These are phyloP conservation scores for Xylariaceae sp. DNA, from an alignment of 2,329 filamentous ascomycete species.

Conservation along the genomic window DNA sequence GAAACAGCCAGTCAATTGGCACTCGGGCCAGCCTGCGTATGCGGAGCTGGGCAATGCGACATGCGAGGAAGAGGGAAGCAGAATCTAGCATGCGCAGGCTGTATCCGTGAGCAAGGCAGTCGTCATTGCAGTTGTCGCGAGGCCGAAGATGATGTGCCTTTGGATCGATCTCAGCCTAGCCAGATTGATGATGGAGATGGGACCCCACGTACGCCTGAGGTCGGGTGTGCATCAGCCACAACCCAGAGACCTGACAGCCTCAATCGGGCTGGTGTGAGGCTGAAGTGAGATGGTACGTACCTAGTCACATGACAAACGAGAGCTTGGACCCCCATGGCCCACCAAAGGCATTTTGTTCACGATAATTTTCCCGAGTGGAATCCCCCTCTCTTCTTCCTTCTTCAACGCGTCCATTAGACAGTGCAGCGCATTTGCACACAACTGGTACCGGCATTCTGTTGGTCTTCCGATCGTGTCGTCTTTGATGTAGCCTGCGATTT, in stretches of 20 bases:
- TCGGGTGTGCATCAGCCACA: constrained; percentile 8
- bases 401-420: constrained; percentile 76
- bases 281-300: neutral
- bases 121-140: no score
- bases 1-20: constrained; percentile 22
- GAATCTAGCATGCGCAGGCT: no score
- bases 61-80: no score
- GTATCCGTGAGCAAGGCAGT: no score
- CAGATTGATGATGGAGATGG: no score
- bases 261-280: neutral
- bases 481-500: constrained; percentile 51
- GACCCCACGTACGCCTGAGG: constrained; percentile 13
- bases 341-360: constrained; percentile 12
- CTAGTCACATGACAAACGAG: constrained; percentile 15
- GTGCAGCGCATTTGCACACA: constrained; percentile 62
- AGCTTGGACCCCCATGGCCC: constrained; percentile 5
- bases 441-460: constrained; percentile 62
- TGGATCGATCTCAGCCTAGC: no score
- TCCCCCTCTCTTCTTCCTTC: constrained; percentile 28
- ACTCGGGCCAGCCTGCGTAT: constrained; percentile 18
- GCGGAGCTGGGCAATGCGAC: no score
- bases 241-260: constrained; percentile 2
- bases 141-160: no score
- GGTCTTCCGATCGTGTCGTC: constrained; percentile 42
- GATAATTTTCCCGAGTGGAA: constrained; percentile 10